A percentile compares a stretch with the other conserved stretches of the same genome.
Conservation (phyloP, 345 rosid genomes). For the Xanthoceras sorbifolium region DNA sequence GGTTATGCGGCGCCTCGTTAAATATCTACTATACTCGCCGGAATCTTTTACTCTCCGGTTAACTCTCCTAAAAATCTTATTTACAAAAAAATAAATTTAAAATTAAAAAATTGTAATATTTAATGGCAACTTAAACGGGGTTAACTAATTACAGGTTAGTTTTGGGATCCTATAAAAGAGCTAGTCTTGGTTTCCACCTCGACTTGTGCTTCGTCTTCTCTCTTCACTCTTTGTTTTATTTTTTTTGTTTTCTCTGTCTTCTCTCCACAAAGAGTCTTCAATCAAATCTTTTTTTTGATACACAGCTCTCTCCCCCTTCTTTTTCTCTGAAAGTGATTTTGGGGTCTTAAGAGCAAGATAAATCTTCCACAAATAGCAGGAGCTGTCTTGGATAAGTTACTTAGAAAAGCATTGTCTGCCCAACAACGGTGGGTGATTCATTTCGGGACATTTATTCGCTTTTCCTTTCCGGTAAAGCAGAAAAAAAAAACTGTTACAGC, state of each 20-base stretch:
- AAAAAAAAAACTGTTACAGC: neutral
- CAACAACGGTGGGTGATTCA: slow-evolving; percentile 3
- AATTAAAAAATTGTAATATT: slow-evolving; percentile 1
- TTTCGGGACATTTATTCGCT: slow-evolving; percentile 16
- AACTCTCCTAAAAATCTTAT: neutral
- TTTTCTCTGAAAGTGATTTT: neutral
- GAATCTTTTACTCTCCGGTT: neutral
- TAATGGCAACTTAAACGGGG: slow-evolving; percentile 18
- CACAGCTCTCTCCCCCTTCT: too few relatives aligned
- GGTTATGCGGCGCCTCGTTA: slow-evolving; percentile 43
- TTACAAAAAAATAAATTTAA: neutral
- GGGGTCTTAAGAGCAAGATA: neutral
- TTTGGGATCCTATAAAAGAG: slow-evolving; percentile 48
- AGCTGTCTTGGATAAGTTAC: slow-evolving; percentile 6
- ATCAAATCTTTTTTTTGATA: too few relatives aligned
- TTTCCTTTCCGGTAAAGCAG: slow-evolving; percentile 24
- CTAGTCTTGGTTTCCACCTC: slow-evolving; percentile 18
- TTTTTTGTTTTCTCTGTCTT: neutral
- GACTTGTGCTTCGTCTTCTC: slow-evolving; percentile 8
- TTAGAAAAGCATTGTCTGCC: slow-evolving; percentile 10
- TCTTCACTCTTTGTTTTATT: neutral
- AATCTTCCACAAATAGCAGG: neutral
- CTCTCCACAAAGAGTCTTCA: neutral
- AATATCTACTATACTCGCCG: neutral
- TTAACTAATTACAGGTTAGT: slow-evolving; percentile 22